phyloP scores from a whole-genome alignment of 805 yeast species.

The Metschnikowia matae region DNA sequence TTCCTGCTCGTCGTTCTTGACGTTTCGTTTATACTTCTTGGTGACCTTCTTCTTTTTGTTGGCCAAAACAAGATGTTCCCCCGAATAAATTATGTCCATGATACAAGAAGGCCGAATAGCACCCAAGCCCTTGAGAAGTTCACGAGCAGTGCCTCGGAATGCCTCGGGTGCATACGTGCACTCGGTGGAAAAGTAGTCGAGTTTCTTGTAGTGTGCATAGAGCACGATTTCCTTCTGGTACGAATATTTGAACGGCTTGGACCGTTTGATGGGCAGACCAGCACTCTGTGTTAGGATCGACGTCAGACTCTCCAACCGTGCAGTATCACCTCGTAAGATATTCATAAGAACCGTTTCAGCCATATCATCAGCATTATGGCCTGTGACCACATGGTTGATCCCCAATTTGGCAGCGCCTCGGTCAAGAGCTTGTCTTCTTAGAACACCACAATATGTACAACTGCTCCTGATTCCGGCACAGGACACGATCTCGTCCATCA shows the following conservation, averaged over 20 bases:
- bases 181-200: slow-evolving; percentile 95
- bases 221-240: slow-evolving; percentile 96
- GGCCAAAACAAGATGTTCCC: slow-evolving; percentile 74
- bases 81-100: slow-evolving; percentile 89
- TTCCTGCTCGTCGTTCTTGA: slow-evolving; percentile 40
- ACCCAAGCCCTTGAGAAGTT: slow-evolving; percentile 84
- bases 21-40: slow-evolving; percentile 27
- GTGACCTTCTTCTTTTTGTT: slow-evolving; percentile 52
- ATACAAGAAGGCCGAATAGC: slow-evolving; percentile 89
- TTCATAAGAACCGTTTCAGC: slow-evolving; percentile 98
- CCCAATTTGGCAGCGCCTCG: slow-evolving; percentile 88
- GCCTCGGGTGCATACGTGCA: slow-evolving; percentile 99
- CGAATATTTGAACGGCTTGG: slow-evolving; percentile 93
- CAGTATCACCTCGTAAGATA: slow-evolving; percentile 90
- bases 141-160: slow-evolving; percentile 94
- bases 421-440: slow-evolving; percentile 93
- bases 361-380: slow-evolving; percentile 99
- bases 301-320: slow-evolving; percentile 84
- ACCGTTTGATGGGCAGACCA: slow-evolving; percentile 87
- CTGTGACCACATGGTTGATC: slow-evolving; percentile 90
- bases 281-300: slow-evolving; percentile 76
- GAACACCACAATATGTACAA: slow-evolving; percentile 97
- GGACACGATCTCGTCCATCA: slow-evolving; percentile 96
- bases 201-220: slow-evolving; percentile 92
- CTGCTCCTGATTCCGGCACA: slow-evolving; percentile 91